A percentile compares a stretch with the other conserved stretches of the same genome.
phyloP scores from a whole-genome alignment of 768 basidiomycete genomes.

The Hygrophoropsis aurantiaca region DNA sequence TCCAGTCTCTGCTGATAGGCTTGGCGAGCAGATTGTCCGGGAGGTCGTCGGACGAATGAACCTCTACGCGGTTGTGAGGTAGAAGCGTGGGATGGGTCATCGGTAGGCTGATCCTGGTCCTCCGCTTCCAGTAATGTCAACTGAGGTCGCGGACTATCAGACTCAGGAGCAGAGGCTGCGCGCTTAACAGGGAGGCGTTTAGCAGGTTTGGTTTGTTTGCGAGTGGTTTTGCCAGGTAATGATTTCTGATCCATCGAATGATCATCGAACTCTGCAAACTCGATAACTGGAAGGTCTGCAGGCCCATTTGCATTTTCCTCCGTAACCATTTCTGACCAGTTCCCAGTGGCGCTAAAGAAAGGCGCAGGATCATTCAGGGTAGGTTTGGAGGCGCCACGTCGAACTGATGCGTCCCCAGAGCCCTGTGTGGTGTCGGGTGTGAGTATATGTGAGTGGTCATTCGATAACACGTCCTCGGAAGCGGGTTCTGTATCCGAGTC shows the following conservation, averaged over 20 bases:
- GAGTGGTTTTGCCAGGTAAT: conserved; percentile 40
- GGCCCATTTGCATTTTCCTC: conserved; percentile 65
- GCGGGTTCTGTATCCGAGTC: conserved; percentile 74
- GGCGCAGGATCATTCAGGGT: conserved; percentile 37
- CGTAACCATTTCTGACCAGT: conserved; percentile 87
- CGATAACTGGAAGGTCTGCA: conserved; percentile 74
- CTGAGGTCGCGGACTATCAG: conserved; percentile 17
- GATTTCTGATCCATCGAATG: conserved; percentile 29
- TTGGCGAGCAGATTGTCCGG: conserved; percentile 72
- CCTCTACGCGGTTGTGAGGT: conserved; percentile 32
- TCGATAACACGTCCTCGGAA: conserved; percentile 58
- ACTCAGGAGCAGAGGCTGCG: conserved; percentile 34
- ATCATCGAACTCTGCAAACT: conserved; percentile 63
- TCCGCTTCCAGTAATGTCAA: conserved; percentile 9
- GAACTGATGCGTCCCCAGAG: conserved; percentile 40
- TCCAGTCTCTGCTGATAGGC: conserved; percentile 84
- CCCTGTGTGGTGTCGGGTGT: conserved; percentile 72
- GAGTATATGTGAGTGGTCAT: conserved; percentile 51
- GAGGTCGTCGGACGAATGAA: conserved; percentile 32
- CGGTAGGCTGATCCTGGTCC: conserved; percentile 9
- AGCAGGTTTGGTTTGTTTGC: conserved; percentile 41
- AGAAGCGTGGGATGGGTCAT: conserved; percentile 37
- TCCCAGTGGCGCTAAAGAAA: conserved; percentile 54
- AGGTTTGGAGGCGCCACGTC: conserved; percentile 17
- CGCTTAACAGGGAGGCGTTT: conserved; percentile 37